Evolutionary conservation across 2,329 filamentous ascomycete species (phyloP).

Genomic region (Fusarium denticulatum): DNA sequence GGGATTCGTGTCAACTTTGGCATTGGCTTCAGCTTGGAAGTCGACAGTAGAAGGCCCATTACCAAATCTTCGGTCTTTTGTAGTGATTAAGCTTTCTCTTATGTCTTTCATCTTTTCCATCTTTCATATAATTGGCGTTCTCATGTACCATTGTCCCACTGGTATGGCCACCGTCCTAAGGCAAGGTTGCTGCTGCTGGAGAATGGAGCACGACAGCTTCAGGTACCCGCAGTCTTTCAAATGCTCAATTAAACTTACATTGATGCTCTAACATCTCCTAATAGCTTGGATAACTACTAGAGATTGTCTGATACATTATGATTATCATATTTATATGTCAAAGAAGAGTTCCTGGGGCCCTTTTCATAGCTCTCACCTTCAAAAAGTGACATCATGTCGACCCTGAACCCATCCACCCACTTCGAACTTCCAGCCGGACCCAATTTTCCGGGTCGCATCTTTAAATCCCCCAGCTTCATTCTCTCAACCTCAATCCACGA

Average conservation of each 20-base stretch:
- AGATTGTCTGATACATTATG: rapidly evolving
- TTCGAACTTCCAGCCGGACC: slow-evolving; percentile 26
- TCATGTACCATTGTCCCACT: neutral
- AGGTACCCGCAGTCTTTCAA: slow-evolving; percentile 1
- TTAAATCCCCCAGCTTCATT: slow-evolving; percentile 12
- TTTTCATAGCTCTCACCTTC: slow-evolving; percentile 1
- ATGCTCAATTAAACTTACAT: neutral
- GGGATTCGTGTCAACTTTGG: slow-evolving; percentile 43
- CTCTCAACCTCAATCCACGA: slow-evolving; percentile 4
- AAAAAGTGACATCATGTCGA: slow-evolving; percentile 38
- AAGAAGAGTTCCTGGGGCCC: neutral
- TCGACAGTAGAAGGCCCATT: neutral
- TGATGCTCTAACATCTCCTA: neutral
- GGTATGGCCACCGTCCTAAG: neutral
- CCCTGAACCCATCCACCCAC: slow-evolving; percentile 30
- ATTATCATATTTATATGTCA: neutral
- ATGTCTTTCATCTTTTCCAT: neutral
- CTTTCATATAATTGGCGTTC: neutral
- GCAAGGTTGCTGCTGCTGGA: neutral
- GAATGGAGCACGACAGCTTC: slow-evolving; percentile 11
- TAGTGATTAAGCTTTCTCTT: neutral
- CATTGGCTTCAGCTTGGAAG: neutral
- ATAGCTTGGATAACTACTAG: rapidly evolving
- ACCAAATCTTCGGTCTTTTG: neutral
- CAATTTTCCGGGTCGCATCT: slow-evolving; percentile 35